Conservation (phyloP, 352 stramenopile genomes). For the Phytophthora vignae region DNA sequence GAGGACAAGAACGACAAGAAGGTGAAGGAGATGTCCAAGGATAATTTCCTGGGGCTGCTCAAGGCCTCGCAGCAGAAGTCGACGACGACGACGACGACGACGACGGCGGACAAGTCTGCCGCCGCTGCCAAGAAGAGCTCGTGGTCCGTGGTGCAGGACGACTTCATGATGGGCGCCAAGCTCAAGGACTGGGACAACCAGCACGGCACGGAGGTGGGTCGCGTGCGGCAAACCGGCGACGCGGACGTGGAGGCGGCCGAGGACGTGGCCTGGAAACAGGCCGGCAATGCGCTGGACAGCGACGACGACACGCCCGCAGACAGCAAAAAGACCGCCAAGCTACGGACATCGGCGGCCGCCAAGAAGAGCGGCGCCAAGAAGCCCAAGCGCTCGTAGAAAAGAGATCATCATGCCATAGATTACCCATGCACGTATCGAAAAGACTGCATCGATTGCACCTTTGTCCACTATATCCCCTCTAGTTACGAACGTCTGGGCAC, state of each 20-base stretch:
- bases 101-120: conserved; percentile 1
- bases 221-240: conserved; percentile 53
- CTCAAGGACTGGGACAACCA: conserved; percentile 86
- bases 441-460: background rate
- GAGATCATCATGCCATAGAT: conserved; percentile 1
- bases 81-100: conserved; percentile 1
- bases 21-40: conserved; percentile 88
- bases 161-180: conserved; percentile 90
- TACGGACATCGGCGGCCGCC: conserved; percentile 31
- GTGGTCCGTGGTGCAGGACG: conserved; percentile 87
- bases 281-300: conserved; percentile 50
- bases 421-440: conserved; percentile 16
- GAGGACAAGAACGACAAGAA: conserved; percentile 79
- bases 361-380: conserved; percentile 47
- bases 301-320: conserved; percentile 43
- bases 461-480: conserved; percentile 6
- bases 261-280: conserved; percentile 75
- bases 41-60: conserved; percentile 82
- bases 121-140: conserved; percentile 50
- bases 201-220: conserved; percentile 57
- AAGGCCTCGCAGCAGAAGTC: conserved; percentile 57
- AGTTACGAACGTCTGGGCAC: background rate
- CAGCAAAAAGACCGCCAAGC: conserved; percentile 40
- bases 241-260: conserved; percentile 71
- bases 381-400: conserved; percentile 44